phyloP scores from a whole-genome alignment of 345 rosid genomes.

The Triadica sebifera region DNA sequence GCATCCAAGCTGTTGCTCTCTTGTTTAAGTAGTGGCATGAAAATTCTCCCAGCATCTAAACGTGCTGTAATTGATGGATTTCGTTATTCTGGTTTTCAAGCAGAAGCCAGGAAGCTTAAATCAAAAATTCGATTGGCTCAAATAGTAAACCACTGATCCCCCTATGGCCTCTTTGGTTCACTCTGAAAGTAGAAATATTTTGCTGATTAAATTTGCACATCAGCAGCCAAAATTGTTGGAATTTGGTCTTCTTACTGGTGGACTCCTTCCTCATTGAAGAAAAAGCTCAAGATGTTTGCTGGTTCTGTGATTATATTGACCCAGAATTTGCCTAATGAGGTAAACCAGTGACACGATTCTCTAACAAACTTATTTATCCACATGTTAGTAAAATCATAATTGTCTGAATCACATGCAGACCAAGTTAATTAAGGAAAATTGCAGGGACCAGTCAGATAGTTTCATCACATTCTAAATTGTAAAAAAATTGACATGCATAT shows the following conservation, averaged over 20 bases:
- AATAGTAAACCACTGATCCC: conserved; percentile 32
- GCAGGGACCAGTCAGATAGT: too few relatives aligned
- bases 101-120: conserved; percentile 56
- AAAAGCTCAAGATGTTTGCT: too few relatives aligned
- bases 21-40: conserved; percentile 59
- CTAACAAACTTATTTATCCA: too few relatives aligned
- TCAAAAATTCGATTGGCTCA: conserved; percentile 49
- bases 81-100: conserved; percentile 43
- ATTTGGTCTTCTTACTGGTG: too few relatives aligned
- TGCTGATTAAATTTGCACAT: background rate
- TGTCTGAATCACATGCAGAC: background rate
- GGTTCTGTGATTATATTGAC: too few relatives aligned
- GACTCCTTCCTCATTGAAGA: too few relatives aligned
- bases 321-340: too few relatives aligned
- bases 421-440: background rate
- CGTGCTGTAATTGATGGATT: conserved; percentile 70
- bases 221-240: too few relatives aligned
- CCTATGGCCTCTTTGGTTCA: background rate
- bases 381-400: too few relatives aligned
- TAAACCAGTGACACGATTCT: too few relatives aligned
- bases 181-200: background rate
- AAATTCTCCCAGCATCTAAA: conserved; percentile 59
- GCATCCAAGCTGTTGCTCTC: conserved; percentile 69
- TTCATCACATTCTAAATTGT: background rate
- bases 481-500: background rate